Evolutionary conservation across 495 filamentous ascomycete genomes (phyloP).

Genomic region (Achaetomiella virescens): DNA sequence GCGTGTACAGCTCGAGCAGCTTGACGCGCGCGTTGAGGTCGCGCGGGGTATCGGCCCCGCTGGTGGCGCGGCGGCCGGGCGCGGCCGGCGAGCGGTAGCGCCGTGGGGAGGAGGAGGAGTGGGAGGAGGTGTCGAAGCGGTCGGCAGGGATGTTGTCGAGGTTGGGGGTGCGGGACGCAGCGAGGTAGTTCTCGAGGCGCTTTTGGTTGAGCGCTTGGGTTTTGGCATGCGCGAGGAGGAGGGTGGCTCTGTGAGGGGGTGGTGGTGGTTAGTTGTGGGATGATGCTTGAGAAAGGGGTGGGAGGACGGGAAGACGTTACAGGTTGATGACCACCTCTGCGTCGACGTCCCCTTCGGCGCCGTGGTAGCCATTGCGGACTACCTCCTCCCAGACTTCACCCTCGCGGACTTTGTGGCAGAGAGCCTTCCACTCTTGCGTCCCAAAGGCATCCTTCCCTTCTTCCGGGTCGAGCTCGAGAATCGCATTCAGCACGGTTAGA

Average conservation of each 20-base stretch:
- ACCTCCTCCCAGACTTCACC: slow-evolving; percentile 92
- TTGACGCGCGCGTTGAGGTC: slow-evolving; percentile 71
- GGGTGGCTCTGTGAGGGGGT: slow-evolving; percentile 55
- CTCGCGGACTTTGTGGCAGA: slow-evolving; percentile 74
- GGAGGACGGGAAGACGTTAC: slow-evolving; percentile 41
- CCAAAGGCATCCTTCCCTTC: slow-evolving; percentile 87
- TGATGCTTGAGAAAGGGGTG: neutral
- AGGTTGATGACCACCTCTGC: slow-evolving; percentile 90
- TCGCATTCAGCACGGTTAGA: slow-evolving; percentile 83
- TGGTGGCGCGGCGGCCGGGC: slow-evolving; percentile 23
- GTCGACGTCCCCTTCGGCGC: slow-evolving; percentile 83
- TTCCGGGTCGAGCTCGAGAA: slow-evolving; percentile 80
- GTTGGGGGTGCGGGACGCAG: slow-evolving; percentile 62
- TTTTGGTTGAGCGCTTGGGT: slow-evolving; percentile 77
- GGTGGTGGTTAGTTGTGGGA: slow-evolving; percentile 9
- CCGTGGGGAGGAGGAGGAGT: slow-evolving; percentile 19
- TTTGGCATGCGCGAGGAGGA: slow-evolving; percentile 80
- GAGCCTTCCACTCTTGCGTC: slow-evolving; percentile 68
- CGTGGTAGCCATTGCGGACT: slow-evolving; percentile 75
- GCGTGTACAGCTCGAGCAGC: slow-evolving; percentile 86
- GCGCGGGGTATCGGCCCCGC: slow-evolving; percentile 67
- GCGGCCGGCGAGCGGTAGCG: slow-evolving; percentile 33
- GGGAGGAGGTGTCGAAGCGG: slow-evolving; percentile 33
- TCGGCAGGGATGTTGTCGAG: slow-evolving; percentile 52
- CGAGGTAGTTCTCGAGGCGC: slow-evolving; percentile 84